Base-by-base conservation (phyloP, 2,329 filamentous ascomycete genomes). In the Pseudogymnoascus sp. region DNA sequence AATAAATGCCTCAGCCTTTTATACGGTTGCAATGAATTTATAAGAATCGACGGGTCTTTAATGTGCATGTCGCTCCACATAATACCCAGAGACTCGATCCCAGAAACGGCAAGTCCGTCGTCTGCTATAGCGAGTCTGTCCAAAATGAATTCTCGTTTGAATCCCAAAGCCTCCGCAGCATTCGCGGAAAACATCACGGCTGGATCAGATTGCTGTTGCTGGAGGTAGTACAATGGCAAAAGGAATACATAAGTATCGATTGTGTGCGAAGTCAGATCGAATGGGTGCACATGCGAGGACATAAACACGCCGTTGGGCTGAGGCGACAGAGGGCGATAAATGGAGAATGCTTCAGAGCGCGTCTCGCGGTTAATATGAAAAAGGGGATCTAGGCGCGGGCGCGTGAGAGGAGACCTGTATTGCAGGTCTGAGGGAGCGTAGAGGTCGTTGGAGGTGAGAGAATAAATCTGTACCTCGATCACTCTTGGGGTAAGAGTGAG, bases 401-500 rank as follows among this genome's bases (percentile, higher is more conserved):
- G 50, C n/a, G 50, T 56, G 50, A 56, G 29, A 19, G 50, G 50
- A 4, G 50, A 33, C 50, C 21, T 56, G 29, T 56, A 56, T 13
- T 21, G 10, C 50, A 35, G n/a, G 29, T 33, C 50, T 33, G 50
- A 56, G 29, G 17, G 13, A 4, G n/a, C 50, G n/a, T 56, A 56
- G n/a, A 56, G 17, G 29, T 56, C 17, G 50, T 33, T 33, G 29
- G 29, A 19, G 10, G 29, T 56, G 29, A 33, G 29, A 19, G 50
- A 33, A 13, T 10, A 56, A n/a, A 56, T 6, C 50, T 56, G 50
- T 10, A 70, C 17, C 35, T 65, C 64, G 3, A 69, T 59, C 3
- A 29, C 19, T 7, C 67, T 64, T 15, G 65, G 61, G n/a, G 50
- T 7, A 6, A 70, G 59, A 9, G 65, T 63, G 2, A 66, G 33